phyloP scores from a whole-genome alignment of 2,329 filamentous ascomycete species.

The Penicillium sp. region DNA sequence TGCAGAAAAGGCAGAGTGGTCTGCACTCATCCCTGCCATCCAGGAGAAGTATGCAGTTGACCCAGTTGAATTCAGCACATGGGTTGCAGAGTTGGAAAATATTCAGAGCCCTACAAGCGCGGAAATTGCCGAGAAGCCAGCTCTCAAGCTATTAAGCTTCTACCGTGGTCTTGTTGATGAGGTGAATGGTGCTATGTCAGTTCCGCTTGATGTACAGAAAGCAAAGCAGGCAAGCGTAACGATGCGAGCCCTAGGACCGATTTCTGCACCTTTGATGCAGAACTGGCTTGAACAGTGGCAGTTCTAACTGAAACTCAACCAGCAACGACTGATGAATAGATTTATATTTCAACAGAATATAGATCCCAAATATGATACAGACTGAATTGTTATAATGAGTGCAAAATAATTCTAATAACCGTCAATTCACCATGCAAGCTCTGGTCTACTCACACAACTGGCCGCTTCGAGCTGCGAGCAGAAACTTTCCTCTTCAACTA shows the following conservation, averaged over 20 bases:
- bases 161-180: conserved; percentile 45
- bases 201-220: conserved; percentile 49
- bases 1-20: conserved; percentile 48
- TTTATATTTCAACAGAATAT: neutral
- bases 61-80: conserved; percentile 50
- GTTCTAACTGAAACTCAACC: conserved; percentile 11
- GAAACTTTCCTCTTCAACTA: conserved; percentile 21
- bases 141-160: conserved; percentile 57
- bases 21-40: conserved; percentile 47
- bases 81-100: conserved; percentile 52
- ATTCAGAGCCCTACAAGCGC: conserved; percentile 43
- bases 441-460: conserved; percentile 13
- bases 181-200: conserved; percentile 27
- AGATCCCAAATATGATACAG: neutral
- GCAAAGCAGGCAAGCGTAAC: conserved; percentile 50
- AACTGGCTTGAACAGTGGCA: conserved; percentile 40
- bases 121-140: conserved; percentile 52
- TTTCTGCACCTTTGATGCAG: conserved; percentile 52
- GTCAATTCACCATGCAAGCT: conserved; percentile 22
- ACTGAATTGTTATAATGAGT: neutral
- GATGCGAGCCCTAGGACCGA: conserved; percentile 46
- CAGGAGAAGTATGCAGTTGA: conserved; percentile 47
- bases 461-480: conserved; percentile 23
- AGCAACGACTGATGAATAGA: neutral
- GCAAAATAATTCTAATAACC: neutral